phyloP scores from a whole-genome alignment of 2,329 filamentous ascomycete genomes.

The Leptographium procerum region DNA sequence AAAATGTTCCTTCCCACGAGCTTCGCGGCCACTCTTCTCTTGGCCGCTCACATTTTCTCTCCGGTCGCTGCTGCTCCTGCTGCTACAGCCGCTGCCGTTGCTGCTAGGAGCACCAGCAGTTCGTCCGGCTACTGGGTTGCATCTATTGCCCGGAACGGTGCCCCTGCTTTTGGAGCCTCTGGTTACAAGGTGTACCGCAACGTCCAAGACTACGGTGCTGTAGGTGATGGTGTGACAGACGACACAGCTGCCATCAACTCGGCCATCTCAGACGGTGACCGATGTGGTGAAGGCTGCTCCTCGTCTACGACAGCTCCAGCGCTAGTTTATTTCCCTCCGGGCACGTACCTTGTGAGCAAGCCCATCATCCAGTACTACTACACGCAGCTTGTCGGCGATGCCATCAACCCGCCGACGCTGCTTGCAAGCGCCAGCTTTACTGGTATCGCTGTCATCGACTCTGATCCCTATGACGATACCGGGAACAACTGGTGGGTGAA shows the following conservation, averaged over 20 bases:
- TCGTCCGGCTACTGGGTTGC: constrained; percentile 56
- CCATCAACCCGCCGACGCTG: constrained; percentile 57
- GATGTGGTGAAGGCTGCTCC: constrained; percentile 73
- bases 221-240: constrained; percentile 58
- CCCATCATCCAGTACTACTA: constrained; percentile 85
- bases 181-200: constrained; percentile 67
- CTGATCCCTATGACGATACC: constrained; percentile 64
- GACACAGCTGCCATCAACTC: constrained; percentile 83
- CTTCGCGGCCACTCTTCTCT: constrained; percentile 28
- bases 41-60: constrained; percentile 7
- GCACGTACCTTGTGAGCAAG: constrained; percentile 70
- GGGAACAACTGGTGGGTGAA: constrained; percentile 70
- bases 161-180: constrained; percentile 46
- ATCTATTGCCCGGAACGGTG: constrained; percentile 57
- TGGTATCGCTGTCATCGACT: constrained; percentile 82
- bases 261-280: constrained; percentile 64
- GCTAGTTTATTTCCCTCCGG: constrained; percentile 82
- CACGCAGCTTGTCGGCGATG: constrained; percentile 83
- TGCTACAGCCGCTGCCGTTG: constrained; percentile 4
- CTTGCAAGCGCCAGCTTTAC: constrained; percentile 61
- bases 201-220: constrained; percentile 64
- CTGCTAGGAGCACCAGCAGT: neutral
- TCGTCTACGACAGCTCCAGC: constrained; percentile 76
- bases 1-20: constrained; percentile 33
- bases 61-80: constrained; percentile 10